A percentile compares a stretch with the other conserved stretches of the same genome.
phyloP scores from a whole-genome alignment of 768 basidiomycete genomes.

The Ephemerocybe angulata region DNA sequence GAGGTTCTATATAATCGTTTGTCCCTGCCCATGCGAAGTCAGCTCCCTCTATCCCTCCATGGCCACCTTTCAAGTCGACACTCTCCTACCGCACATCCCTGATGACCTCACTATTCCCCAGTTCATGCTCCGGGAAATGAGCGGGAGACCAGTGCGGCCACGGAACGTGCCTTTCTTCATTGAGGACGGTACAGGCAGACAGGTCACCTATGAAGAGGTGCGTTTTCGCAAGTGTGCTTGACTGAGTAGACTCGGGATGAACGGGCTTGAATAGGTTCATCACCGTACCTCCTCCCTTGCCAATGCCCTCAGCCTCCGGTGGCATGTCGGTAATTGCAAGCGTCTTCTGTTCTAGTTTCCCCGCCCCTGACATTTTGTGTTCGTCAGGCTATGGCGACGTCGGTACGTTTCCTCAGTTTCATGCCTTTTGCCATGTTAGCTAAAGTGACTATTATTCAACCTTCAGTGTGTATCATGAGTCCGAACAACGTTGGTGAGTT shows the following conservation, averaged over 20 bases:
- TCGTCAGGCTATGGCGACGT: constrained; percentile 46
- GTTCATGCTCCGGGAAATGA: constrained; percentile 53
- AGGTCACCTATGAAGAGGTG: constrained; percentile 47
- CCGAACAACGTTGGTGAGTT: constrained; percentile 58
- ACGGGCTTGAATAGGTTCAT: constrained; percentile 21
- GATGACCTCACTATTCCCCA: constrained; percentile 64
- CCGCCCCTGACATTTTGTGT: background rate
- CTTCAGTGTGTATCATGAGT: constrained; percentile 57
- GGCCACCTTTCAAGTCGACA: constrained; percentile 31
- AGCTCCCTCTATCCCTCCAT: constrained; percentile 18
- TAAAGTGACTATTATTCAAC: background rate
- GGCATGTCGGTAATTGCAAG: constrained; percentile 40
- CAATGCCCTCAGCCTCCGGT: constrained; percentile 47
- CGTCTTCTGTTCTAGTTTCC: constrained; percentile 3
- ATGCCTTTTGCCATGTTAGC: background rate
- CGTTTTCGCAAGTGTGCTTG: constrained; percentile 6
- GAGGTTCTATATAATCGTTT: background rate
- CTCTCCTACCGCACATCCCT: constrained; percentile 44
- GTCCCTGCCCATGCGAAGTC: background rate
- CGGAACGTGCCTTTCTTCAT: constrained; percentile 52
- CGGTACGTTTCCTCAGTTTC: constrained; percentile 33
- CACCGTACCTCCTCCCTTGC: constrained; percentile 49
- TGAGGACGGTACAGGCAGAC: constrained; percentile 50
- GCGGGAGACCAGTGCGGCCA: constrained; percentile 43
- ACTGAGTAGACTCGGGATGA: background rate